Conservation (phyloP, 768 basidiomycete species). For the Mycena haematopus region DNA sequence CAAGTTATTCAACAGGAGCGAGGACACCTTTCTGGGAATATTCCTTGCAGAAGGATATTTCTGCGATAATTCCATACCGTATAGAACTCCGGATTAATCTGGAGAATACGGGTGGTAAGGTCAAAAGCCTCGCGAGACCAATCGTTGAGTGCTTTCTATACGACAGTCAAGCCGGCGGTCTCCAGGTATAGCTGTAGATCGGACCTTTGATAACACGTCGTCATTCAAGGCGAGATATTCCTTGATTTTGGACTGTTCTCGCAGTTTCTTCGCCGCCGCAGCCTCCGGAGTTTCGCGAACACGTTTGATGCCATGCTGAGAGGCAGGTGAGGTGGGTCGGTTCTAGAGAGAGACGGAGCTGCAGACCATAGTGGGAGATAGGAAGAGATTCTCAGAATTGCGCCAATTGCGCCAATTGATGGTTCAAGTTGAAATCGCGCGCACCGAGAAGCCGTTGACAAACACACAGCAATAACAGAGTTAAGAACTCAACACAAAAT, state of each 20-base stretch:
- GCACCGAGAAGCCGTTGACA: background rate
- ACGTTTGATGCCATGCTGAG: constrained; percentile 78
- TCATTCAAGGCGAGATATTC: constrained; percentile 74
- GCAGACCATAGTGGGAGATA: constrained; percentile 33
- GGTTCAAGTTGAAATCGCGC: background rate
- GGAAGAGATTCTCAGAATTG: constrained; percentile 5
- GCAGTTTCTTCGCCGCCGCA: constrained; percentile 68
- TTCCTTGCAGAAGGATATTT: constrained; percentile 71
- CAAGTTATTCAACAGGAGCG: background rate
- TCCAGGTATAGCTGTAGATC: constrained; percentile 32
- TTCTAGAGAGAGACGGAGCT: constrained; percentile 2
- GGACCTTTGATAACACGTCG: constrained; percentile 68
- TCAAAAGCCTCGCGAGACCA: constrained; percentile 78
- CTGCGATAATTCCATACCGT: constrained; percentile 96
- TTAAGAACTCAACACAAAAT: constrained; percentile 38
- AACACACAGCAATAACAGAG: background rate
- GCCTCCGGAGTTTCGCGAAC: constrained; percentile 62
- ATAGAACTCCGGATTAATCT: constrained; percentile 93
- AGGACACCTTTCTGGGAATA: constrained; percentile 71
- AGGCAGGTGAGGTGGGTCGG: constrained; percentile 9
- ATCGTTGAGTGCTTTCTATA: constrained; percentile 72
- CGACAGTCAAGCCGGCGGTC: constrained; percentile 19
- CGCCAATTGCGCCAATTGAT: constrained; percentile 4
- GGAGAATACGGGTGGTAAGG: constrained; percentile 78
- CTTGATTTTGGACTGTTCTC: constrained; percentile 77